Evolutionary conservation across 345 rosid genomes (phyloP).

Genomic region (Xanthoceras sorbifolium): DNA sequence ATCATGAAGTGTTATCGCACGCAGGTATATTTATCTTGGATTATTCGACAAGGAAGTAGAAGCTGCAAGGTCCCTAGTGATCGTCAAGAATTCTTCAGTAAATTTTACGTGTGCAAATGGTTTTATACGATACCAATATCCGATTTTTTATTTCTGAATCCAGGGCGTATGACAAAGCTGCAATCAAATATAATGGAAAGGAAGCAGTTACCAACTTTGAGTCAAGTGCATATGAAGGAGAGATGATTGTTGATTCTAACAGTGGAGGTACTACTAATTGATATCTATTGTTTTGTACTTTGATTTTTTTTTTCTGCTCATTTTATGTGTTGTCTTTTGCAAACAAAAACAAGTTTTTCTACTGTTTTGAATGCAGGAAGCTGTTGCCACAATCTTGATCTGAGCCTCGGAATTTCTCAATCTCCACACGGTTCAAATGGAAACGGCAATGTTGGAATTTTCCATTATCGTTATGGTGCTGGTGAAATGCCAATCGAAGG

Average conservation of each 20-base stretch:
- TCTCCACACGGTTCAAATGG: conserved; percentile 27
- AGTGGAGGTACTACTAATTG: conserved; percentile 45
- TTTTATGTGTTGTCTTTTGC: neutral
- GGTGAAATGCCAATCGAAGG: conserved; percentile 23
- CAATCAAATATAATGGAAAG: conserved; percentile 51
- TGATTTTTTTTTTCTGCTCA: neutral
- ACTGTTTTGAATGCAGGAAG: conserved; percentile 30
- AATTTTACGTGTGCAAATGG: neutral
- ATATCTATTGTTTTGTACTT: neutral
- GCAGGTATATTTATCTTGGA: conserved; percentile 61
- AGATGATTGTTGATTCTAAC: conserved; percentile 24
- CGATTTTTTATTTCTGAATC: conserved; percentile 19
- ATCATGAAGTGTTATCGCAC: conserved; percentile 33
- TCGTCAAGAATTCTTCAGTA: neutral
- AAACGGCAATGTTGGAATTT: conserved; percentile 11
- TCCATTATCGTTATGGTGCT: conserved; percentile 18
- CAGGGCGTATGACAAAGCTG: conserved; percentile 67
- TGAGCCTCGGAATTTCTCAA: conserved; percentile 56
- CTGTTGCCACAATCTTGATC: conserved; percentile 46
- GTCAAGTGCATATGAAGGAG: conserved; percentile 38
- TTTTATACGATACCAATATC: neutral
- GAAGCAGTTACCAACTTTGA: conserved; percentile 64
- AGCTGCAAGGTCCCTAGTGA: conserved; percentile 55
- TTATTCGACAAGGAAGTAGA: conserved; percentile 56
- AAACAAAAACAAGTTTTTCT: neutral